phyloP scores from a whole-genome alignment of 345 rosid genomes.

The Eucalyptus marginata region DNA sequence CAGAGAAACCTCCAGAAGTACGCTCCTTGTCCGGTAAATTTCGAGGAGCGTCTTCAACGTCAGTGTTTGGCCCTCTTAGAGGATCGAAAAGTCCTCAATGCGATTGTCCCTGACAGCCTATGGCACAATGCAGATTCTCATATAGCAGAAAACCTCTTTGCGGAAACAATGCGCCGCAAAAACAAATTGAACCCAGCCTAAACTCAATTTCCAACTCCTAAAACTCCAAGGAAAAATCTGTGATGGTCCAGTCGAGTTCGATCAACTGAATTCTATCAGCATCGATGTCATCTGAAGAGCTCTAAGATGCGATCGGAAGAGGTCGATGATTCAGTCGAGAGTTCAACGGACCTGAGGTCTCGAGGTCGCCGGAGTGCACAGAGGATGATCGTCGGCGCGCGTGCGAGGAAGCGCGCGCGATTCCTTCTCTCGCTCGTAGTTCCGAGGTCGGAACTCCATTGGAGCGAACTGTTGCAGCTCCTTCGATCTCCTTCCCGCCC shows the following conservation, averaged over 20 bases:
- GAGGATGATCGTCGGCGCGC: conserved; percentile 45
- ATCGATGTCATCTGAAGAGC: neutral
- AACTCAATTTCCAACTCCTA: neutral
- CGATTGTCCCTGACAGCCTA: conserved; percentile 19
- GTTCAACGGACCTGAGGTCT: conserved; percentile 4
- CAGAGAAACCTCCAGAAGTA: conserved; percentile 1
- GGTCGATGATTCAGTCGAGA: neutral
- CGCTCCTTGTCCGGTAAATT: conserved; percentile 6
- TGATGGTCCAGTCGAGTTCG: neutral
- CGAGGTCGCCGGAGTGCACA: conserved; percentile 11
- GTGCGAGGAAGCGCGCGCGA: conserved; percentile 43
- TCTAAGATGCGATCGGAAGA: neutral
- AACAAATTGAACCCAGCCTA: neutral
- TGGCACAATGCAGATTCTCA: neutral
- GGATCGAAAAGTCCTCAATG: conserved; percentile 60
- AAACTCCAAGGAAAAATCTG: neutral
- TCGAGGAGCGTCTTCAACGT: conserved; percentile 6
- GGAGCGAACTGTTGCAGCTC: neutral
- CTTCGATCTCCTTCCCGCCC: neutral
- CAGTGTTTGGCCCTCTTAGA: conserved; percentile 24
- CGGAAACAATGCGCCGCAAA: neutral
- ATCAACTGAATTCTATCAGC: neutral
- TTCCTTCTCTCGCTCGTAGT: conserved; percentile 31
- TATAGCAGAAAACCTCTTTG: neutral
- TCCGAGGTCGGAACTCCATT: conserved; percentile 67